These are phyloP conservation scores for Dendrobium nobile DNA, from an alignment of 106 monocot species.

Conservation along the genomic window DNA sequence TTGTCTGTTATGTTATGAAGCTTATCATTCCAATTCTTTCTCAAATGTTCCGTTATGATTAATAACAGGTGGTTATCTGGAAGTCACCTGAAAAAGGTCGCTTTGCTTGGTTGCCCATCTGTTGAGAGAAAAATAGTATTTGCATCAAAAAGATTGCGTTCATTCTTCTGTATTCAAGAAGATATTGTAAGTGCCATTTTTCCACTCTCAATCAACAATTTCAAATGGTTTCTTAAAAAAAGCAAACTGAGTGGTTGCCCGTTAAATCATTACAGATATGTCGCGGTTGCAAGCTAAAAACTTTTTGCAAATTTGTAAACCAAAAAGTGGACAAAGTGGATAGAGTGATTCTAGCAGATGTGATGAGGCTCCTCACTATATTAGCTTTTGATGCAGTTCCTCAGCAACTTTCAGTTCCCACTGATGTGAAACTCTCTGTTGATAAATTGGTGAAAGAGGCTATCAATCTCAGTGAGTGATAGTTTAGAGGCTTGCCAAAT, in stretches of 20 bases:
- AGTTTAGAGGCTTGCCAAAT: neutral
- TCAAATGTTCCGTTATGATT: neutral
- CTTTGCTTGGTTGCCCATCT: slow-evolving; percentile 64
- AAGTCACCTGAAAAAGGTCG: slow-evolving; percentile 59
- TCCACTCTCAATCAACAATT: neutral
- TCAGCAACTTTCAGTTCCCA: slow-evolving; percentile 19
- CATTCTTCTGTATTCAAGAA: slow-evolving; percentile 75
- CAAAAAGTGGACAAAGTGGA: slow-evolving; percentile 31
- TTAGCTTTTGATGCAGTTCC: slow-evolving; percentile 36
- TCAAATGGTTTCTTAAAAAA: neutral
- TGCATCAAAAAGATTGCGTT: slow-evolving; percentile 71
- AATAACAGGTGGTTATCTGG: slow-evolving; percentile 67
- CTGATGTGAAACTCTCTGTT: slow-evolving; percentile 42
- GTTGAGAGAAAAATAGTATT: slow-evolving; percentile 54
- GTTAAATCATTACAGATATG: slow-evolving; percentile 39
- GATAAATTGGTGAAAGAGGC: slow-evolving; percentile 52
- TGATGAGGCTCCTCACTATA: slow-evolving; percentile 44
- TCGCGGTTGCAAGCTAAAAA: slow-evolving; percentile 46
- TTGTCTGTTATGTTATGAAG: neutral
- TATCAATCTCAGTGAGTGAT: slow-evolving; percentile 39
- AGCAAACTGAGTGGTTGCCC: neutral
- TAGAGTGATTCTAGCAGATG: slow-evolving; percentile 47
- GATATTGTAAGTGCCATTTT: slow-evolving; percentile 38
- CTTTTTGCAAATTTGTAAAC: slow-evolving; percentile 57
- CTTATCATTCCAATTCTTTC: neutral